Base-by-base conservation (phyloP, 768 basidiomycete genomes). In the Auricularia heimuer region DNA sequence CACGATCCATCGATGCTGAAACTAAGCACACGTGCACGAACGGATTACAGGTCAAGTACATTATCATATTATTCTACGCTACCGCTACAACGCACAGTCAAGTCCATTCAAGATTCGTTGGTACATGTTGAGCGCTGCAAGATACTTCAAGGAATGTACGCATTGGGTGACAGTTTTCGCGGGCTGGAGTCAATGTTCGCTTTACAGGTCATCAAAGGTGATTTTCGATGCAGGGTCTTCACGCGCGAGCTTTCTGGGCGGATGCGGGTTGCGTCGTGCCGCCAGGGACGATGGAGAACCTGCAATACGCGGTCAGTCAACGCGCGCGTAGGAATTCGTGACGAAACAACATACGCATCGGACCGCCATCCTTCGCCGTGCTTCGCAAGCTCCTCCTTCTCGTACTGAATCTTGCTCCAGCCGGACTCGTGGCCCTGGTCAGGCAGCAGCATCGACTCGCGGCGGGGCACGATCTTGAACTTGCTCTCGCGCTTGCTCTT, bases 391-490 rank as follows among this genome's bases (percentile, higher is more conserved):
- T 82, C 81, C 61, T 78, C 77, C 37, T 78, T 69, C 72, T 78
- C 75, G 67, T 76, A 77, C 7, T 76, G 71, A 64, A 86, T 83
- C 69, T 86, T 86, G 21, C 88, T 83, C 86, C 88, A 91, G 3
- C 90, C 88, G 7, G 82, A 75, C 7, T 89, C 85, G 65, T 88
- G 82, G 0, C 90, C 88, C 47, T 79, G 77, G 24, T 83, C 76
- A 3, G 82, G 80, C 45, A 95, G 74, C 54, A 95, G 73, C 54
- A 86, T 71, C 21, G 76, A 89, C 60, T 90, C 77, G 35, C 87
- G 80, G 77, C 88, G 89, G 66, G 86, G 81, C 4, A 94, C 87
- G 42, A 96, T 82, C 77, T 91, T 90, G 81, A 96, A 94, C 68
- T 90, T 86, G 7, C 85, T 85, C 33, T 72, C 74, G 61, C 75